Base-by-base conservation (phyloP, 305 asterid species). In the Fraxinus ornus region DNA sequence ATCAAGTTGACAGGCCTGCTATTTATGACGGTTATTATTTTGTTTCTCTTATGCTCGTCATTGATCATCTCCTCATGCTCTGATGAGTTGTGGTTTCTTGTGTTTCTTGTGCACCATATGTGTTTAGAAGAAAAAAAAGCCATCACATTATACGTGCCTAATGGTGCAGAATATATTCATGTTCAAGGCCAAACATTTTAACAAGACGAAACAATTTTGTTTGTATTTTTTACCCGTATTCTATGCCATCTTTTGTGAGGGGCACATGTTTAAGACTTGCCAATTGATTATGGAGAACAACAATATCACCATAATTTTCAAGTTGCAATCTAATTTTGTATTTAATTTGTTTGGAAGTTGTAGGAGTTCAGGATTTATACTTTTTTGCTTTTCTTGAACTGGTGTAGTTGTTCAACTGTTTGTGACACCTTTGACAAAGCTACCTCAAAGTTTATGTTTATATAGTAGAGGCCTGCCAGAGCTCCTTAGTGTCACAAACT, bases 1-100 rank as follows among this genome's bases (percentile, higher is more conserved):
- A 84, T 83, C 99, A 95, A 91, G 91, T 92, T 81, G 98, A 95
- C 86, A 89, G 85, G 60, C 97, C 97, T 83, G 95, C 91, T 82
- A 90, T 93, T 80, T 95, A 93, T 80, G 92, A 94, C 47, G 98
- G 99, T 95, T 80, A 87, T 94, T 17, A 68, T 28, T 86, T 80
- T 83, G 7, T 79, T 49, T 68, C 47, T 82, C 17, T 1, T 52
- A 36, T 74, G 33, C 76, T 83, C 44, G 71, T 49, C 15, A 75
- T 30, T 76, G 21, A 71, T 49, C 35, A 62, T 77, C 49, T 2
- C 1, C 73, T 64, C 33, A 7, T 64, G 7, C 35, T 70, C 17
- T 15, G 78, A 76, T 75, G 76, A 36, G 75, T 30, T 13, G n/a
- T 68, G 75, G 19, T 26, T 26, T 68, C 37, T 36, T 36, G 2